Evolutionary conservation across 768 basidiomycete genomes (phyloP).

Genomic region (Pisolithus albus): DNA sequence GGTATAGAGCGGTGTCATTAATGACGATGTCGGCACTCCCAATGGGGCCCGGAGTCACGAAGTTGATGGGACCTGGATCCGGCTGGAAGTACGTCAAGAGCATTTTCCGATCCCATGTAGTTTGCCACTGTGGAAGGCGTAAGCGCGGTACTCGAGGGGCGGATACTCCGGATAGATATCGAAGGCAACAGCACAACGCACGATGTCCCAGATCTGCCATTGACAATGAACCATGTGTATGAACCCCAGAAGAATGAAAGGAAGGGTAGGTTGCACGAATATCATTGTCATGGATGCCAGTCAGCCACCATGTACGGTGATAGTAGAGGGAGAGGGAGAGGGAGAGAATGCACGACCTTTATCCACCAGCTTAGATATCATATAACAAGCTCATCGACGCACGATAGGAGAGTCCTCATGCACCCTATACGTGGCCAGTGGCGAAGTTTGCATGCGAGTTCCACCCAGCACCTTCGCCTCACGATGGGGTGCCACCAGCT

Average conservation of each 20-base stretch:
- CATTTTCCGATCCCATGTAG: constrained; percentile 29
- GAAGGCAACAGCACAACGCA: constrained; percentile 19
- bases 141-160: not conserved
- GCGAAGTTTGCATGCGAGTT: not conserved
- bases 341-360: not conserved
- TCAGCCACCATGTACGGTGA: not conserved
- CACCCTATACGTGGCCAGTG: not conserved
- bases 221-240: constrained; percentile 32
- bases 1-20: constrained; percentile 47
- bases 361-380: not conserved
- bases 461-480: too few relatives aligned
- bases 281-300: not conserved
- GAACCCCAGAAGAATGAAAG: constrained; percentile 10
- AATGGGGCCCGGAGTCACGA: constrained; percentile 41
- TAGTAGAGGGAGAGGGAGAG: not conserved
- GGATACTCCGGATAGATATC: constrained; percentile 1
- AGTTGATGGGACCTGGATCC: constrained; percentile 25
- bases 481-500: too few relatives aligned
- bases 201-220: constrained; percentile 46
- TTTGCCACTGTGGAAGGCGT: constrained; percentile 45
- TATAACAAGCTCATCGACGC: not conserved
- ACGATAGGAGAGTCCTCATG: not conserved
- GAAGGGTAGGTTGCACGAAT: not conserved
- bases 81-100: constrained; percentile 28
- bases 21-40: constrained; percentile 60